Evolutionary conservation across 176 grass and related monocot genomes (phyloP).

Genomic region (Miscanthus lutarioriparius): DNA sequence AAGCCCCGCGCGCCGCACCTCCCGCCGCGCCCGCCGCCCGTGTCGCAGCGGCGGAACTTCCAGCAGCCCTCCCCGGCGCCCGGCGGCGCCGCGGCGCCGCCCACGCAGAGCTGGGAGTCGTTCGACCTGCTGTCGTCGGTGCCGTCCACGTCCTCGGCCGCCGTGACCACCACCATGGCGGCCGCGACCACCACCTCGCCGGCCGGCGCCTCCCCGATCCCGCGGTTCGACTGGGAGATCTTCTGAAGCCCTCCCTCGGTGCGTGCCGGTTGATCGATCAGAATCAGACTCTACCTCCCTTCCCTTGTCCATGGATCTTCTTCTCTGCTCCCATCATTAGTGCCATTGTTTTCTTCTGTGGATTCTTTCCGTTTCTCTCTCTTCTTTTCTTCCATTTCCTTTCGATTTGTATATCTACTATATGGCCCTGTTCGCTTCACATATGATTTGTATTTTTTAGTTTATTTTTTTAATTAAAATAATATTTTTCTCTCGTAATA

Average conservation of each 20-base stretch:
- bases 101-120: constrained; percentile 71
- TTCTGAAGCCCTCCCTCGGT: constrained; percentile 39
- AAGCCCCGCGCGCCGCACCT: constrained; percentile 41
- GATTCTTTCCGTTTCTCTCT: constrained; percentile 41
- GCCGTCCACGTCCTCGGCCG: constrained; percentile 71
- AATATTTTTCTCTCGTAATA: no score
- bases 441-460: no score
- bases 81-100: background rate
- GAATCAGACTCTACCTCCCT: constrained; percentile 30
- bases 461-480: no score
- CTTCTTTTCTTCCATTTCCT: constrained; percentile 18
- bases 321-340: constrained; percentile 22
- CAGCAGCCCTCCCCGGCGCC: constrained; percentile 10
- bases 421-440: no score
- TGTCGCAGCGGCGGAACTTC: constrained; percentile 59
- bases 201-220: constrained; percentile 48
- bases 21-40: constrained; percentile 45
- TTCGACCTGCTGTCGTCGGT: constrained; percentile 82
- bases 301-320: background rate
- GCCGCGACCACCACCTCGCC: constrained; percentile 52
- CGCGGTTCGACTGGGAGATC: constrained; percentile 91
- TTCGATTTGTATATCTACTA: constrained; percentile 35
- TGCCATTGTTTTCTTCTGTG: constrained; percentile 49
- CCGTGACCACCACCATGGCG: constrained; percentile 56
- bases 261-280: constrained; percentile 12